Base-by-base conservation (phyloP, 495 filamentous ascomycete species). In the Tuber umbilicatum region DNA sequence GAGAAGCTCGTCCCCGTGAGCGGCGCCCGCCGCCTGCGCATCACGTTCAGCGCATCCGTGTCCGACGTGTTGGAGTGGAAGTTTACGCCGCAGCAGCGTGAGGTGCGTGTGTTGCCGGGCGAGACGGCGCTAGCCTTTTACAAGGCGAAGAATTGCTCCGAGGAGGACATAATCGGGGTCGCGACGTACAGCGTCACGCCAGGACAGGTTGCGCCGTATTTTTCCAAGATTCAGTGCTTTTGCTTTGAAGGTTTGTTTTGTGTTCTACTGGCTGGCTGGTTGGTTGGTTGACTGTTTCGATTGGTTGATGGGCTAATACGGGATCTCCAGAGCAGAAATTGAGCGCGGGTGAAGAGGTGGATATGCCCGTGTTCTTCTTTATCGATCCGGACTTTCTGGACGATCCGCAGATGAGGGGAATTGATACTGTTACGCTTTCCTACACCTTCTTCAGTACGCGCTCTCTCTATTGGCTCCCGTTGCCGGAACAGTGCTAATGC, bases 341-440 rank as follows among this genome's bases (percentile, higher is more conserved):
- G 71, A 94, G 94, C 83, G 94, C 94, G 37, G 93, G 94, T 39
- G 96, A 99, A 86, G 93, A 93, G 47, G 96, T 99, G 71, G 96
- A 99, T 85, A 99, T 99, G 96, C 96, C 96, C 4, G 96, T 99
- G 9, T 98, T 99, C 86, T 99, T 99, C 83, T 99, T 97, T 84
- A 91, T 99, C 80, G 96, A 99, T 82, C 96, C 96, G 9, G 96
- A 97, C 78, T 92, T 98, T 85, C 86, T 93, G 68, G 92, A 92
- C 75, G 96, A 99, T 84, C 86, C 94, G 31, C 92, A 90, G 69
- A 98, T 97, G 95, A 91, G 87, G 84, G 92, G 91, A 0, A 93
- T 99, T 79, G 93, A 97, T 84, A 95, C 92, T 37, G 92, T 99
- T 70, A 98, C 95, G 69, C 84, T 99, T 82, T 94, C 89, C 75